Conservation (phyloP, 345 rosid species). For the Mercurialis annua region DNA sequence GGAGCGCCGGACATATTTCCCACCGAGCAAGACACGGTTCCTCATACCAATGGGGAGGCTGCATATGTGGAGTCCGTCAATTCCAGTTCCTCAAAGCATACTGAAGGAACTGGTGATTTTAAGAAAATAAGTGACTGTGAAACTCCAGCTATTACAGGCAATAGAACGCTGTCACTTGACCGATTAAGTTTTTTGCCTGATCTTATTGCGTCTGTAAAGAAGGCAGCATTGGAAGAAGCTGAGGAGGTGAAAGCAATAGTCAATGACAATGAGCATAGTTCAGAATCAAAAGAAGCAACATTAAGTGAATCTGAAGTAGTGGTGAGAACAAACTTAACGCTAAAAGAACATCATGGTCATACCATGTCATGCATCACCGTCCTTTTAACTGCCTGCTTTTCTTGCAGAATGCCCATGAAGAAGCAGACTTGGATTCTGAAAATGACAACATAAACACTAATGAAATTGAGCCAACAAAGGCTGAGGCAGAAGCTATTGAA, state of each 20-base stretch:
- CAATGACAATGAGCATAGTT: conserved; percentile 38
- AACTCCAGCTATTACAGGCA: conserved; percentile 38
- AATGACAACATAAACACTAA: conserved; percentile 44
- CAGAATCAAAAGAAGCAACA: conserved; percentile 33
- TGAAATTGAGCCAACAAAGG: conserved; percentile 89
- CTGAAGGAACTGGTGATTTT: conserved; percentile 26
- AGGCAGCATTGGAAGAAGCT: conserved; percentile 75
- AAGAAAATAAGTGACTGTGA: conserved; percentile 34
- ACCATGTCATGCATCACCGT: conserved; percentile 6
- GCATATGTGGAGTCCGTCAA: conserved; percentile 21
- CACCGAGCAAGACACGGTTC: conserved; percentile 23
- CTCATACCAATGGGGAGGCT: conserved; percentile 22
- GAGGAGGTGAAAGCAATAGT: conserved; percentile 63
- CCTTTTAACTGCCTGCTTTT: conserved; percentile 29
- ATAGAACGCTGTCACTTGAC: conserved; percentile 42
- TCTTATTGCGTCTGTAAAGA: conserved; percentile 65
- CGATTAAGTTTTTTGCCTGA: conserved; percentile 56
- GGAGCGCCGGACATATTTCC: conserved; percentile 20
- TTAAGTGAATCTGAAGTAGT: conserved; percentile 42
- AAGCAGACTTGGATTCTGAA: conserved; percentile 66
- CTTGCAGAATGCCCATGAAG: conserved; percentile 58
- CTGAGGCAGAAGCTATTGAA: conserved; percentile 90
- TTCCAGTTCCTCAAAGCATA: conserved; percentile 21
- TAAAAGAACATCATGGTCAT: conserved; percentile 3
- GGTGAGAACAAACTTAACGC: conserved; percentile 46